These are phyloP conservation scores for Botryotinia narcissicola DNA, from an alignment of 2,329 filamentous ascomycete genomes.

Conservation along the genomic window DNA sequence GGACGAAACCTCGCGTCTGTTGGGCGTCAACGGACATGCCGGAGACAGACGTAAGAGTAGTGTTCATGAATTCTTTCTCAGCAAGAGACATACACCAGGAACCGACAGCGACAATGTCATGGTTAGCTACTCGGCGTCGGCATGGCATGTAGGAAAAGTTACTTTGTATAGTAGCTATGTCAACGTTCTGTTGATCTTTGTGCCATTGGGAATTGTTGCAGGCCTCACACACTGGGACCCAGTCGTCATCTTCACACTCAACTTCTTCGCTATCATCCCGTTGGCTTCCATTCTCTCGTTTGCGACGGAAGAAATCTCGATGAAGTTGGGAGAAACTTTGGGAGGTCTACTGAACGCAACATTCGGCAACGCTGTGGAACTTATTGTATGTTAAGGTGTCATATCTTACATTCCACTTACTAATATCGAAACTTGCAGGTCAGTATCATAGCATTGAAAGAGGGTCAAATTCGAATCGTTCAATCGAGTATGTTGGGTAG, in stretches of 20 bases:
- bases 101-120: constrained; percentile 32
- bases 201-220: constrained; percentile 72
- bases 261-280: constrained; percentile 60
- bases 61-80: constrained; percentile 32
- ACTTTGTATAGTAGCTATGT: constrained; percentile 47
- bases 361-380: constrained; percentile 52
- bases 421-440: constrained; percentile 52
- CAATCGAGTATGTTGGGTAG: constrained; percentile 96
- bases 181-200: constrained; percentile 75
- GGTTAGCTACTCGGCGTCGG: constrained; percentile 28
- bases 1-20: constrained; percentile 29
- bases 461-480: constrained; percentile 88
- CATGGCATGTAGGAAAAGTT: constrained; percentile 33
- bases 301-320: constrained; percentile 41
- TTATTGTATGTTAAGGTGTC: constrained; percentile 44
- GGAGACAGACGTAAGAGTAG: constrained; percentile 22
- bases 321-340: constrained; percentile 55
- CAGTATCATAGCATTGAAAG: constrained; percentile 83
- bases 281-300: constrained; percentile 48
- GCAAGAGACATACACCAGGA: constrained; percentile 32
- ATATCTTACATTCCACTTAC: background rate
- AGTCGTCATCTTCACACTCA: constrained; percentile 55
- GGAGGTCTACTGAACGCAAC: constrained; percentile 54
- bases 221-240: constrained; percentile 50
- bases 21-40: constrained; percentile 24